phyloP scores from a whole-genome alignment of 2,329 filamentous ascomycete genomes.

The Amylocarpus encephaloides region DNA sequence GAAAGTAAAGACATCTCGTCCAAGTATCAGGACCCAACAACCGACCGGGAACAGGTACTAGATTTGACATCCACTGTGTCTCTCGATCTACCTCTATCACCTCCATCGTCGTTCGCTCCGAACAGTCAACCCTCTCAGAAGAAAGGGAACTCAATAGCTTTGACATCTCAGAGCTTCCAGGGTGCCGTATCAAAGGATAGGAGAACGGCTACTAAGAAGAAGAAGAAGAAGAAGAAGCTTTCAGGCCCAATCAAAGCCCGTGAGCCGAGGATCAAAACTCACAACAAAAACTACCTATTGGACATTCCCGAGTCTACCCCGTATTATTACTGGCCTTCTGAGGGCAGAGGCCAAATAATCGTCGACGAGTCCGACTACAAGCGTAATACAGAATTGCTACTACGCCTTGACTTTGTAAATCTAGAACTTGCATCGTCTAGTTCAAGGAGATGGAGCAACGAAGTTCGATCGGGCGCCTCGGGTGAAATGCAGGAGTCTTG shows the following conservation, averaged over 20 bases:
- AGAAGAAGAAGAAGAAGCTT: slow-evolving; percentile 45
- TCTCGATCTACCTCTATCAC: slow-evolving; percentile 3
- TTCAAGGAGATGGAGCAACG: slow-evolving; percentile 63
- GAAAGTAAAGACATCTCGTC: no score
- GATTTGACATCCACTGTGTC: not conserved
- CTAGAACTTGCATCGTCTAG: slow-evolving; percentile 56
- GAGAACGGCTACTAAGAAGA: slow-evolving; percentile 35
- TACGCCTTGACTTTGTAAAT: slow-evolving; percentile 68
- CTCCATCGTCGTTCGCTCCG: slow-evolving; percentile 1
- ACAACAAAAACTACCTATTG: slow-evolving; percentile 43
- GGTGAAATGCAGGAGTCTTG: slow-evolving; percentile 37
- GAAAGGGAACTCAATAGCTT: slow-evolving; percentile 7
- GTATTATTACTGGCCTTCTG: slow-evolving; percentile 60
- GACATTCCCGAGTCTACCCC: slow-evolving; percentile 47
- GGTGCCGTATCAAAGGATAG: slow-evolving; percentile 1
- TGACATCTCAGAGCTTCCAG: slow-evolving; percentile 5
- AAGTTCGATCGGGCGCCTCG: slow-evolving; percentile 46
- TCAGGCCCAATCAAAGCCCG: slow-evolving; percentile 58
- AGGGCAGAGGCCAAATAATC: slow-evolving; percentile 56
- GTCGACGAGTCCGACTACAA: slow-evolving; percentile 60
- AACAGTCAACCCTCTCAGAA: not conserved
- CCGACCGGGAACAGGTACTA: no score
- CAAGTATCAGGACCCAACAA: no score
- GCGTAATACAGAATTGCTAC: slow-evolving; percentile 60
- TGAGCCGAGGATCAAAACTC: slow-evolving; percentile 58